Evolutionary conservation across 345 rosid species (phyloP).

Genomic region (Salix suchowensis): DNA sequence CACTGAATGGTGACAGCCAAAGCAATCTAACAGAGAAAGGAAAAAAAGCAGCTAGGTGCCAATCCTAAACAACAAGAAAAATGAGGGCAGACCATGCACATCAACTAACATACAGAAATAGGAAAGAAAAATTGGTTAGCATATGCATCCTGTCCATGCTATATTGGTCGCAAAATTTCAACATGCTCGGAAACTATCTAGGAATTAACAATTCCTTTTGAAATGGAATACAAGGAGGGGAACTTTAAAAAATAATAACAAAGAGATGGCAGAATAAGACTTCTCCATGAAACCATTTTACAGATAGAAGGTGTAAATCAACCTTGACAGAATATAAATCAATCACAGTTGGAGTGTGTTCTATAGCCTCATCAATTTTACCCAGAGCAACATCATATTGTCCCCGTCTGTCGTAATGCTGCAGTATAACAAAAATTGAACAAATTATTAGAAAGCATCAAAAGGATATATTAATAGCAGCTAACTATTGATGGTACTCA

Average conservation of each 20-base stretch:
- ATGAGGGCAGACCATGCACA: not conserved
- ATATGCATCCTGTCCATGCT: not conserved
- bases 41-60: not conserved
- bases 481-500: not conserved
- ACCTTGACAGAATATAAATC: slow-evolving; percentile 95
- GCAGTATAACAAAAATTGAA: slow-evolving; percentile 30
- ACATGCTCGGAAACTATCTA: not conserved
- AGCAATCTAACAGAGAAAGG: not conserved
- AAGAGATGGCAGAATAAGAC: not conserved
- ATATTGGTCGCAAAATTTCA: not conserved
- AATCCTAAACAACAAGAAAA: not conserved
- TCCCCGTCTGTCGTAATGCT: slow-evolving; percentile 97
- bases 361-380: slow-evolving; percentile 87
- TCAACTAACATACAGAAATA: not conserved
- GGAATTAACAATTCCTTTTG: not conserved
- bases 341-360: slow-evolving; percentile 95
- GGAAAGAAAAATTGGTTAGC: not conserved
- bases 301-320: slow-evolving; percentile 10
- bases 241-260: not conserved
- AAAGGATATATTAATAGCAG: slow-evolving; percentile 4
- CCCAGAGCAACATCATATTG: slow-evolving; percentile 67
- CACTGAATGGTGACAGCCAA: not conserved
- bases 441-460: slow-evolving; percentile 6
- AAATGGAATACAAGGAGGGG: not conserved
- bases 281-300: not conserved